Evolutionary conservation across 1,284 basidiomycete genomes (phyloP).

Genomic region (Trichosporon faecale): DNA sequence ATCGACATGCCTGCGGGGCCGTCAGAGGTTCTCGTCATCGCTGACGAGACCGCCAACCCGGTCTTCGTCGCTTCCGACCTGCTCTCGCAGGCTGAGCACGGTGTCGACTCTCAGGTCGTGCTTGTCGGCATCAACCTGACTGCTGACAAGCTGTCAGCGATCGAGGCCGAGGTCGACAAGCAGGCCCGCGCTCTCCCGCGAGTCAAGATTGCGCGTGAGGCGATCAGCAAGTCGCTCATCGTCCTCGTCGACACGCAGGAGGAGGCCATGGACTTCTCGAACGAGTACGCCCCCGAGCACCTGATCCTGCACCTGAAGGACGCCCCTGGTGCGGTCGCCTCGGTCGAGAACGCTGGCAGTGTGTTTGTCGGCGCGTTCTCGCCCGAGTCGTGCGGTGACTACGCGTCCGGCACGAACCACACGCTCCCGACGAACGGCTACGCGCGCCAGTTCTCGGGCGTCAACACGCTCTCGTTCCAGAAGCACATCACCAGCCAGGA

Average conservation of each 20-base stretch:
- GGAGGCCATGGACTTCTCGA: constrained; percentile 83
- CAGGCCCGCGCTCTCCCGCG: constrained; percentile 85
- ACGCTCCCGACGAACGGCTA: constrained; percentile 93
- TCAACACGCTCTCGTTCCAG: constrained; percentile 96
- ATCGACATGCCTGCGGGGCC: constrained; percentile 99
- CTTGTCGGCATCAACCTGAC: constrained; percentile 76
- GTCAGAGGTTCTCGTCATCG: constrained; percentile 92
- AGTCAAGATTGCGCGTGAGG: constrained; percentile 85
- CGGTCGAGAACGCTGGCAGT: constrained; percentile 86
- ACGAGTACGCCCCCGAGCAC: constrained; percentile 97
- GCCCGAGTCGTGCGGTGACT: constrained; percentile 87
- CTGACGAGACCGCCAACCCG: constrained; percentile 79
- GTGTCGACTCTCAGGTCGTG: constrained; percentile 96
- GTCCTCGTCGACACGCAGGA: constrained; percentile 66
- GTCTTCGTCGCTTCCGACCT: constrained; percentile 95
- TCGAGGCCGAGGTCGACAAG: constrained; percentile 80
- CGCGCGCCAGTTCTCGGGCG: constrained; percentile 95
- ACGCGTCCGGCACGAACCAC: constrained; percentile 98
- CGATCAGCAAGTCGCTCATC: constrained; percentile 87
- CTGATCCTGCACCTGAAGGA: constrained; percentile 81
- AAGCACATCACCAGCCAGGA: constrained; percentile 98
- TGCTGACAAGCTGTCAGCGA: constrained; percentile 62
- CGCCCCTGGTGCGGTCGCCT: constrained; percentile 64
- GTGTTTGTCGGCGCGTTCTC: constrained; percentile 93
- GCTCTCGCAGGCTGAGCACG: constrained; percentile 96